Percentiles rank a stretch among this genome's conserved stretches.
Evolutionary conservation across 805 yeast genomes (phyloP).

Genomic region (Candida endomychidarum): DNA sequence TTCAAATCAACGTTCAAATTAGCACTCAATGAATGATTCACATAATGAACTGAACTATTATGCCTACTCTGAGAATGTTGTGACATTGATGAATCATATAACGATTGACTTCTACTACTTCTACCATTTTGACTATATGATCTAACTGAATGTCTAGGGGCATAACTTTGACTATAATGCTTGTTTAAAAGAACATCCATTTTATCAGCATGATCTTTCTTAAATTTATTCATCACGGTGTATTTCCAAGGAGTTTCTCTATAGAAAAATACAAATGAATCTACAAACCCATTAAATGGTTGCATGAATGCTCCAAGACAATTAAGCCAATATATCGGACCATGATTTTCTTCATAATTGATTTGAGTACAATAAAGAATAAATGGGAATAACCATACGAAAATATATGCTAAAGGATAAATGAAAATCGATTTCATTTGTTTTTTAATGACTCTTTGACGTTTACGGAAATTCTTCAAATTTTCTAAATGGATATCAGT

Average conservation of each 20-base stretch:
- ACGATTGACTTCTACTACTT: slow-evolving; percentile 18
- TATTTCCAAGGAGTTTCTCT: slow-evolving; percentile 80
- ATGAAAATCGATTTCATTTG: slow-evolving; percentile 80
- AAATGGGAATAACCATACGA: slow-evolving; percentile 82
- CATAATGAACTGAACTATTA: slow-evolving; percentile 6
- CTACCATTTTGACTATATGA: slow-evolving; percentile 21
- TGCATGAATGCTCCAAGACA: slow-evolving; percentile 73
- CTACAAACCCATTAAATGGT: slow-evolving; percentile 78
- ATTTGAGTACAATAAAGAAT: slow-evolving; percentile 60
- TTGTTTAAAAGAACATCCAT: slow-evolving; percentile 23
- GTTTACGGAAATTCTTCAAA: slow-evolving; percentile 56
- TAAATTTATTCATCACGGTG: slow-evolving; percentile 40
- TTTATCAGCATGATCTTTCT: slow-evolving; percentile 30
- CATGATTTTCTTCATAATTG: slow-evolving; percentile 44
- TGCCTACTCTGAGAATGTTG: slow-evolving; percentile 6
- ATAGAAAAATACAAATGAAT: slow-evolving; percentile 69
- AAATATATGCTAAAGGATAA: slow-evolving; percentile 79
- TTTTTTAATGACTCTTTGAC: slow-evolving; percentile 66
- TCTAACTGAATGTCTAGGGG: slow-evolving; percentile 19
- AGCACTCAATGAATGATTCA: slow-evolving; percentile 27
- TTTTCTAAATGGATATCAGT: slow-evolving; percentile 56
- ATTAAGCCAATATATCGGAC: slow-evolving; percentile 62
- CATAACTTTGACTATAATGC: slow-evolving; percentile 9
- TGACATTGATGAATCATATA: slow-evolving; percentile 13
- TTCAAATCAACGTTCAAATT: slow-evolving; percentile 28